Conservation (phyloP, 164 flowering plant genomes). For the Euptelea pleiosperma region DNA sequence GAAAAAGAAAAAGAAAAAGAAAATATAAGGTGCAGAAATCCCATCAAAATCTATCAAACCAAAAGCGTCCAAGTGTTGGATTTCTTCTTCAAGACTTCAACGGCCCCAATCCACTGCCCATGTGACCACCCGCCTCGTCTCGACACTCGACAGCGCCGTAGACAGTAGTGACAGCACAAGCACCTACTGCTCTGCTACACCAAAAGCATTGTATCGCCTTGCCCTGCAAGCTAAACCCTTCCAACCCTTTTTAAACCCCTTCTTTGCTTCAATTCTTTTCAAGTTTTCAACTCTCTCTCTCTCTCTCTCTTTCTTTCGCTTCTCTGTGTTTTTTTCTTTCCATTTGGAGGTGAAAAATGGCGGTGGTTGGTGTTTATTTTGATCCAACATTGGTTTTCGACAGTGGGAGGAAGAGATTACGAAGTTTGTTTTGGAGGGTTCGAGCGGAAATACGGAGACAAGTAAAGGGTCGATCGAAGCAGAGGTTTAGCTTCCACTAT, state of each 20-base stretch:
- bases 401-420: constrained; percentile 31
- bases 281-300: background rate
- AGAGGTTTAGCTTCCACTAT: constrained; percentile 34
- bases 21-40: too few species aligned
- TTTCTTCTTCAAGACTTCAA: background rate
- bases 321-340: background rate
- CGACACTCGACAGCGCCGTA: constrained; percentile 3
- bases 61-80: too few species aligned
- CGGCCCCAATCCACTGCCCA: too few species aligned
- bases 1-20: too few species aligned
- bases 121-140: background rate
- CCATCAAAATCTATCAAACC: too few species aligned
- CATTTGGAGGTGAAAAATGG: background rate
- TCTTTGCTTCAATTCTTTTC: background rate
- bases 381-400: constrained; percentile 17
- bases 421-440: constrained; percentile 36
- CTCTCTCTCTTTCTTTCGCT: background rate
- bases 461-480: constrained; percentile 18
- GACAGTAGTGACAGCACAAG: background rate
- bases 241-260: background rate
- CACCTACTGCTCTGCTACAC: background rate
- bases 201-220: constrained; percentile 8
- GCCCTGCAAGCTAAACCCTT: constrained; percentile 1
- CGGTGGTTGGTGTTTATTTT: constrained; percentile 4
- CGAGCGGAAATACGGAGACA: constrained; percentile 32